Base-by-base conservation (phyloP, 2,329 filamentous ascomycete genomes). In the Clonostachys solani region DNA sequence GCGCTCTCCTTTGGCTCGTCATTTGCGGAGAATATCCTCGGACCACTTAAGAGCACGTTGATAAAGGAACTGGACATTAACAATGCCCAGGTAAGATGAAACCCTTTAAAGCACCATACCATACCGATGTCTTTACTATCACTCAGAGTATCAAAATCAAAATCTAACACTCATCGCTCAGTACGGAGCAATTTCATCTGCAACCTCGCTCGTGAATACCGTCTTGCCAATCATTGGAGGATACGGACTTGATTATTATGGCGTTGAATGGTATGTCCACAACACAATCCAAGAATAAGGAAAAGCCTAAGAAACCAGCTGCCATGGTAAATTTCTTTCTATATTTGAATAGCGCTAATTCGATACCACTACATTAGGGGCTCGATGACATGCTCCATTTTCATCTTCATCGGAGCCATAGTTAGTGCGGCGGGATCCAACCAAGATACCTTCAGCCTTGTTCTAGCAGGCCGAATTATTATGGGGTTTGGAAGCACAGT, bases 401-500 rank as follows among this genome's bases (percentile, higher is more conserved):
- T 50, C 18, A 54, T 59, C 6, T 54, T 58, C 16, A 35, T 60
- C 34, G 57, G 57, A 4, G 54, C 57, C 5, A 42, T 58, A 1
- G 43, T 60, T 19, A 58, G 55, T 10, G 57, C 56, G 4, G 40
- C 53, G 3, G 57, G 56, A 10, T 52, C 49, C 3, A 55, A 60
- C 49, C 38, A 51, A 9, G 50, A 54, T 42, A 46, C 55, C 0
- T 60, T 58, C 23, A 46, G 44, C 7, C 50, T 60, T 10, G 52
- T 59, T 3, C 40, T 58, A 15, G 47, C 44, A 4, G 57, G 56
- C 16, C 50, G 55, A 41, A 46, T 60, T 36, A 51, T 60, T 6
- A 58, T 60, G 57, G 56, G 57, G 3, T 60, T 60, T 34, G 57
- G 57, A 15, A 58, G 55, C 40, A 57, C 57, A 2, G 44, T 60